A percentile compares a stretch with the other conserved stretches of the same genome.
Conservation (phyloP, 305 asterid genomes). For the Fraxinus xanthoxyloides region DNA sequence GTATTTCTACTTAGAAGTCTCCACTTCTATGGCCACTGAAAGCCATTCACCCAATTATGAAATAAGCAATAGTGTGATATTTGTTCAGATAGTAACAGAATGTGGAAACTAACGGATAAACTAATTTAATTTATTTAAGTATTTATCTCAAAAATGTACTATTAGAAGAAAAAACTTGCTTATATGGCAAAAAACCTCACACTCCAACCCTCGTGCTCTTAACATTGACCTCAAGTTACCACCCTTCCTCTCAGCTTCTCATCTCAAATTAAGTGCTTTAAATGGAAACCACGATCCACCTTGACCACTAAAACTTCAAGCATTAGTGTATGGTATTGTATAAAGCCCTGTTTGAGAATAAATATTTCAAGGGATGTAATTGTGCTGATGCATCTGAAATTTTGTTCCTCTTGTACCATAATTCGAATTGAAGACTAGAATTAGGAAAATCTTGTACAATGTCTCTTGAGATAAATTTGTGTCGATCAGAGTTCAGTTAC, state of each 20-base stretch:
- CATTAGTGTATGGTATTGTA: not conserved
- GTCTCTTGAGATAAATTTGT: not conserved
- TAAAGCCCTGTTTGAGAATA: not conserved
- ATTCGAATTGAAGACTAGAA: slow-evolving; percentile 3
- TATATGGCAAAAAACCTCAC: not conserved
- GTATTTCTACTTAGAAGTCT: not conserved
- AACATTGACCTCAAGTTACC: not conserved
- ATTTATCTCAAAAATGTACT: not conserved
- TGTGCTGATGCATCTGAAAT: not conserved
- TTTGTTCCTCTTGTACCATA: not conserved
- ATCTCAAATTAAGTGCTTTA: not conserved
- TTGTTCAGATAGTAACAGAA: not conserved
- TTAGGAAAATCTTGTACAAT: not conserved
- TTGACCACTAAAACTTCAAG: not conserved
- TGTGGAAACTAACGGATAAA: not conserved
- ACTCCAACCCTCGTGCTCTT: not conserved
- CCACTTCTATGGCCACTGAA: not conserved
- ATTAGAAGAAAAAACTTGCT: not conserved
- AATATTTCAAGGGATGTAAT: not conserved
- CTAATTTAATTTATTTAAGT: not conserved
- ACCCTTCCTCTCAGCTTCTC: not conserved
- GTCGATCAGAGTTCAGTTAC: not conserved
- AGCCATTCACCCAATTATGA: not conserved
- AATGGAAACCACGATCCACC: not conserved
- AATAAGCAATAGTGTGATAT: not conserved